Evolutionary conservation across 2,329 filamentous ascomycete species (phyloP), one percentile per base, ranked within the genome.

Genomic region (Xylaria sp.): DNA sequence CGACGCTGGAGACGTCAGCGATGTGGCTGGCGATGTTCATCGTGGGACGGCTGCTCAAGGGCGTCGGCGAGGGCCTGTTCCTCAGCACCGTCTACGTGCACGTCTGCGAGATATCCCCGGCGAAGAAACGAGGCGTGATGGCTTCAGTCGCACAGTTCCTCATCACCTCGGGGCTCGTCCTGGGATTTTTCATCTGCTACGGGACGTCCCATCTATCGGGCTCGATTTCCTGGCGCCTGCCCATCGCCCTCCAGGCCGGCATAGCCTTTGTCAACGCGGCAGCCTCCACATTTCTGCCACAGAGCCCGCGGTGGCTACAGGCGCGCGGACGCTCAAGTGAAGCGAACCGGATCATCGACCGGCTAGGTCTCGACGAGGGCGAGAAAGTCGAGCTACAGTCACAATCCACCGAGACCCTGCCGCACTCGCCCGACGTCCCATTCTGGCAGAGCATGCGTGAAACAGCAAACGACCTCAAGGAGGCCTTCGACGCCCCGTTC

Each of bases 171-270:
- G 88, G 87, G 0, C 74, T 90, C 0, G 84, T 86, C 1, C 70
- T 81, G 0, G 89, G 89, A 0, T 91, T 87, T 74, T 90, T 91
- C 74, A 85, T 83, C 7, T 89, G 87, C 73, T 90, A 91, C 70
- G 88, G 87, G 13, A 86, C 85, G 9, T 80, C 84, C n/a, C 62
- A 68, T 41, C 58, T 74, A 0, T 12, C 32, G 7, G 70, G 68
- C 2, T 84, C 85, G 0, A 74, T 88, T 1, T 84, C 87, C 0
- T 90, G 88, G 88, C 82, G 88, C 2, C 78, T 88, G 0, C 88
- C 88, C 0, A 80, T 87, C 1, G 82, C 82, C 0, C 73, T 82
- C 0, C 79, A 79, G 1, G 82, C 83, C 0, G 75, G 76, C 3
- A 73, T 81, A 9, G 78, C 78, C 5, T 77, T 81, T 3, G 70